Evolutionary conservation across 2,329 filamentous ascomycete genomes (phyloP), one percentile per base, ranked within the genome.

Genomic region (Ramichloridium luteum): DNA sequence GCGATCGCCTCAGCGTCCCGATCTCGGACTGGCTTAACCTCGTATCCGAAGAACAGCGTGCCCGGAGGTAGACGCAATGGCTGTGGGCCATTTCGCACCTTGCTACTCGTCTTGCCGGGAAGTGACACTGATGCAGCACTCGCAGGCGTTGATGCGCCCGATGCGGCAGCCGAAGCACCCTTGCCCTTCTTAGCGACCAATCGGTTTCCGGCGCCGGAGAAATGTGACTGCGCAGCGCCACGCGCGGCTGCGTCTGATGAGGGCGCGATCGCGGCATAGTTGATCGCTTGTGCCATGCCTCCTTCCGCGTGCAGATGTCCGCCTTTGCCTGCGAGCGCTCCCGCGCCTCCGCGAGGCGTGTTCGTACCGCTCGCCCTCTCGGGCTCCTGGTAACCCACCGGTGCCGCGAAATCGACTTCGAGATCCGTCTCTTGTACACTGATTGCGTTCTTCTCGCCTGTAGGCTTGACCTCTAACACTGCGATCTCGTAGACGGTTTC

Each of bases 221-320:
- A 96, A 54, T 90, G 79, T 1, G 83, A 86, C 4, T 73, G 72
- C 44, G 67, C 69, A 8, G 72, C 72, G 22, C 73, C 74, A 6
- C 67, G 65, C 4, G 72, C 72, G 10, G 74, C 76, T 10, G 75
- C 68, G 2, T 68, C 72, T 5, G 82, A 71, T 3, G 76, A 76
- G 1, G 90, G 86, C 1, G 85, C 83, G 44, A 98, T 93, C 17
- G 85, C 73, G 31, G 75, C 72, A 59, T 96, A 98, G 64, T 94
- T 94, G 65, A 98, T 96, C n/a, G 84, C 74, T 49, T 93, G 84
- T 1, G 90, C 86, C 90, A 98, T 98, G 38, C 78, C 86, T 8
- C 90, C 90, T 48, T 93, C 82, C 39, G 68, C 74, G 56, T 92
- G 85, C 14, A 94, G 58, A 11, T 80, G 61, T 4, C 86, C 83